A percentile compares a stretch with the other conserved stretches of the same genome.
Conservation (phyloP, 2,329 filamentous ascomycete species). For the Paramyrothecium roridum region DNA sequence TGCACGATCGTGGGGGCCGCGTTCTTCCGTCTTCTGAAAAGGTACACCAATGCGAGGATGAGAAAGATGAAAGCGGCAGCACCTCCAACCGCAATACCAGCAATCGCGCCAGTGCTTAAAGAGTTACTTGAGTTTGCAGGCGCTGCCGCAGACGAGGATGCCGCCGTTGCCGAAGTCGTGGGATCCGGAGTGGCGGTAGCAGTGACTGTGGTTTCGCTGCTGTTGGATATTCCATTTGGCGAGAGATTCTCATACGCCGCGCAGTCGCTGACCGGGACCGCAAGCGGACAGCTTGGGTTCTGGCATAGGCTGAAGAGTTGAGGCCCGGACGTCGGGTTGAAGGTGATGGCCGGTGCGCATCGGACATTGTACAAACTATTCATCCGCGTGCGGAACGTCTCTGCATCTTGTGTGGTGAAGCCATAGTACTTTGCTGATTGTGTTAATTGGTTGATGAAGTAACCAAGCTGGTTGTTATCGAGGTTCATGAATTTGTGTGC, state of each 20-base stretch:
- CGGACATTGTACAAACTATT: slow-evolving; percentile 23
- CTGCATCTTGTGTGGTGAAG: slow-evolving; percentile 20
- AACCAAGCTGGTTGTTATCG: slow-evolving; percentile 20
- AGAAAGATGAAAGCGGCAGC: too few relatives aligned
- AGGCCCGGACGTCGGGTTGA: slow-evolving; percentile 4
- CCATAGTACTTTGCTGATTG: slow-evolving; percentile 18
- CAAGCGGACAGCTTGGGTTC: slow-evolving; percentile 20
- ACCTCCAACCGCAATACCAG: too few relatives aligned
- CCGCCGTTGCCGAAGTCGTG: too few relatives aligned
- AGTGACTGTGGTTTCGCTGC: not conserved
- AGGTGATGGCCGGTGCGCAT: slow-evolving; percentile 14
- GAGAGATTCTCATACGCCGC: slow-evolving; percentile 17
- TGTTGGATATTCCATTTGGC: slow-evolving; percentile 11
- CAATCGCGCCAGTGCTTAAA: too few relatives aligned
- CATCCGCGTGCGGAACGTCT: slow-evolving; percentile 15
- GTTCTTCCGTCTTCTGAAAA: too few relatives aligned
- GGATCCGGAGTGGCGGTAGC: too few relatives aligned
- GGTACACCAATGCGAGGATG: too few relatives aligned
- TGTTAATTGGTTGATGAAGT: slow-evolving; percentile 26
- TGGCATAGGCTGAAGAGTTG: slow-evolving; percentile 24
- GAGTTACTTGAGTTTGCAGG: too few relatives aligned
- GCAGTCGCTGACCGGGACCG: slow-evolving; percentile 20
- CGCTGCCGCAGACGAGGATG: too few relatives aligned
- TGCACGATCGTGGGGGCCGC: too few relatives aligned
- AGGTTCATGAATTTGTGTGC: slow-evolving; percentile 30